Evolutionary conservation across 23 red algal species (phyloP).

Genomic region (Gracilaria domingensis): DNA sequence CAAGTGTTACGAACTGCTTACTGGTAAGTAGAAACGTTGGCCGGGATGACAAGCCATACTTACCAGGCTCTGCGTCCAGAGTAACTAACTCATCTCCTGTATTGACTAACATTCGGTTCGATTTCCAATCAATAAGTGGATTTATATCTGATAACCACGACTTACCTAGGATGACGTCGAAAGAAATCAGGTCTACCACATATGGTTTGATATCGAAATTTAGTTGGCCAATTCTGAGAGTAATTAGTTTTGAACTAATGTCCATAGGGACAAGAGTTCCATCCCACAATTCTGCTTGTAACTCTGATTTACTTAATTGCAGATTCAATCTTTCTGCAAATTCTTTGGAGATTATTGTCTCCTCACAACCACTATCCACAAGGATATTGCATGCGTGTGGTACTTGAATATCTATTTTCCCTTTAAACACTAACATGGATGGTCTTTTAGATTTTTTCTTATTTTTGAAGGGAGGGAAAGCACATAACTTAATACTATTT

Average conservation of each 20-base stretch:
- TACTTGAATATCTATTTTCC: too few relatives aligned
- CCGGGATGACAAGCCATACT: too few relatives aligned
- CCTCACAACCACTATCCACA: slow-evolving; percentile 17
- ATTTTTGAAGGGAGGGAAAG: background rate
- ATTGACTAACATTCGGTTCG: too few relatives aligned
- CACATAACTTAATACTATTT: too few relatives aligned
- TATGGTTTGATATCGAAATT: background rate
- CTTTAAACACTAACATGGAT: too few relatives aligned
- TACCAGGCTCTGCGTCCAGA: too few relatives aligned
- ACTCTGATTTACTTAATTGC: background rate
- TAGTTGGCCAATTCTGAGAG: slow-evolving; percentile 11
- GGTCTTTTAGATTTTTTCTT: too few relatives aligned
- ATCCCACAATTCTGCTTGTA: slow-evolving; percentile 38
- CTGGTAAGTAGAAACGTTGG: too few relatives aligned
- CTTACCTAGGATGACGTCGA: slow-evolving; percentile 35
- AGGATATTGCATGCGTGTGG: background rate
- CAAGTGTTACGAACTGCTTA: too few relatives aligned
- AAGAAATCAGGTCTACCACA: slow-evolving; percentile 14
- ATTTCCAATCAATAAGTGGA: too few relatives aligned
- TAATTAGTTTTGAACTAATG: background rate
- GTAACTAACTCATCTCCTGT: background rate
- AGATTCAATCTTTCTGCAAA: slow-evolving; percentile 36
- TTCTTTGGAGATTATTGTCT: slow-evolving; percentile 15
- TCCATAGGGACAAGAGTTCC: slow-evolving; percentile 33
- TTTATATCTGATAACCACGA: background rate